Base-by-base conservation (phyloP, 2,329 filamentous ascomycete species). In the Sporothrix luriei region DNA sequence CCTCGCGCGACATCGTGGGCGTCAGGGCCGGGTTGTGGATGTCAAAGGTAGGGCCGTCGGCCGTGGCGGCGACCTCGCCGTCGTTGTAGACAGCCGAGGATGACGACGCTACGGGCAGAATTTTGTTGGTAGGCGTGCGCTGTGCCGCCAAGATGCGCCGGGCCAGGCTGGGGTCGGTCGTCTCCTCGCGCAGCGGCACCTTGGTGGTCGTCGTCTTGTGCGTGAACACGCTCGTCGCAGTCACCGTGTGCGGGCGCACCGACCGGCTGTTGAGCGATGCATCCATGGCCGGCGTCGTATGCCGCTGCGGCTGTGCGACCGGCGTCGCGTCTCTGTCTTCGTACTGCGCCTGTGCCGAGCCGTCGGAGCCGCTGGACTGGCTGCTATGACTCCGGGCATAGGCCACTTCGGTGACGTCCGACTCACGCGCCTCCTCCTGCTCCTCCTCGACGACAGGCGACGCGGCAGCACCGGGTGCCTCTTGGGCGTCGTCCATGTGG, bases 1-100 rank as follows among this genome's bases (percentile, higher is more conserved):
- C 84, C 77, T 93, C 91, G 68, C 91, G 84, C 33, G 87, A 87
- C 85, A 90, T 88, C 51, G 88, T 90, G 5, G 87, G 87, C 54
- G 85, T 88, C 71, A 90, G 77, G 11, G 87, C 87, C 24, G 86
- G 85, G 76, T 88, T 85, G 71, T 79, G 84, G 52, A 81, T 76
- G 76, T 88, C 85, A 74, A 87, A 88, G 11, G 79, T 82, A 4
- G 80, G 80, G 9, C 73, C 73, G 68, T 74, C 72, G 9, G 48
- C 61, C 33, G 54, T 9, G 2, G n/a, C 14, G 4, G 64, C 46
- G 14, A 33, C 52, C 21, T 48, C 24, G 46, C 57, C 29, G 68
- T 61, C 54, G 62, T 62, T 51, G 71, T 19, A 55, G 21, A 21
- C 29, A 4, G 24, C 46, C 7, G 68, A 70, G 61, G 54, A n/a